phyloP scores from a whole-genome alignment of 1,139 yeast species.

The Suzukiozyma palmioleophila region DNA sequence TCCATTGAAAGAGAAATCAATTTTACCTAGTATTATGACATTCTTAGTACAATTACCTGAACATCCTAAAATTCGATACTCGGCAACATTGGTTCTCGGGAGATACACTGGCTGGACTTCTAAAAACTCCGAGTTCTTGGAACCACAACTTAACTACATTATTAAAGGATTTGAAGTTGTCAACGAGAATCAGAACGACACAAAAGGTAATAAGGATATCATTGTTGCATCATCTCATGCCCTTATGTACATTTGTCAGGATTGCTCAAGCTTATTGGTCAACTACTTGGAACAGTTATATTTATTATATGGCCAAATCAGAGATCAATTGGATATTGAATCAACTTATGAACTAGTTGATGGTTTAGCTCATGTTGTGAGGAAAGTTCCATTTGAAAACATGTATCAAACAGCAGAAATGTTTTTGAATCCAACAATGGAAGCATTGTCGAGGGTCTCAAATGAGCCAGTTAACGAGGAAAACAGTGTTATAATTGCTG shows the following conservation, averaged over 20 bases:
- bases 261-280: slow-evolving; percentile 68
- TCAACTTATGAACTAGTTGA: slow-evolving; percentile 80
- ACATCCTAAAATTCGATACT: slow-evolving; percentile 82
- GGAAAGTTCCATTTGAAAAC: slow-evolving; percentile 42
- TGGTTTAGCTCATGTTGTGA: slow-evolving; percentile 83
- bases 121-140: slow-evolving; percentile 75
- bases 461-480: slow-evolving; percentile 25
- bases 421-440: slow-evolving; percentile 67
- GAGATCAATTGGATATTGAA: slow-evolving; percentile 53
- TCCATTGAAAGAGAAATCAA: slow-evolving; percentile 57
- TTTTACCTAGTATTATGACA: slow-evolving; percentile 78
- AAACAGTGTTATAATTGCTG: slow-evolving; percentile 52
- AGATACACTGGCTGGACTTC: slow-evolving; percentile 96
- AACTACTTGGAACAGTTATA: slow-evolving; percentile 73
- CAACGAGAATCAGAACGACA: slow-evolving; percentile 11
- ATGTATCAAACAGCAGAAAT: slow-evolving; percentile 37
- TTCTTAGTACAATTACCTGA: slow-evolving; percentile 70
- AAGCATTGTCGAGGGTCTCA: slow-evolving; percentile 33
- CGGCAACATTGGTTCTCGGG: slow-evolving; percentile 89
- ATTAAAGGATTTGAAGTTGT: slow-evolving; percentile 64
- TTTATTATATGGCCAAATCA: slow-evolving; percentile 66
- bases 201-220: slow-evolving; percentile 42
- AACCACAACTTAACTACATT: slow-evolving; percentile 80
- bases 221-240: slow-evolving; percentile 90
- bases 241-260: slow-evolving; percentile 90